Conservation (phyloP, 208 protist species). For the Kentomonas sorsogonicus region DNA sequence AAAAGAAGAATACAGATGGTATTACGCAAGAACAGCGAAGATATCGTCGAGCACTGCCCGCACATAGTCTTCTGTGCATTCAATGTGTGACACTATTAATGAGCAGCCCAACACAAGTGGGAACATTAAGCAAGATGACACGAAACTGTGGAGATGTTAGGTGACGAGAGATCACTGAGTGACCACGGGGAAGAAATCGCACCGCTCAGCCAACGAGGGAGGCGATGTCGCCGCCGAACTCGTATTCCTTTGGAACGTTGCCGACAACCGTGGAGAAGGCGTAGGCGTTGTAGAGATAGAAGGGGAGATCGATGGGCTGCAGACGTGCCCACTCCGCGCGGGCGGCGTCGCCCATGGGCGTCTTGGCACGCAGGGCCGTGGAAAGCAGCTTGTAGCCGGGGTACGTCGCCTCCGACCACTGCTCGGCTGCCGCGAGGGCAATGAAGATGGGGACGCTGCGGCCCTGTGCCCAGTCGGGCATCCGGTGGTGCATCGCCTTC, state of each 20-base stretch:
- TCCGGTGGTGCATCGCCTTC: constrained; percentile 71
- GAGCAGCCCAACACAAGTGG: too few species aligned
- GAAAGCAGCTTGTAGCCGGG: constrained; percentile 78
- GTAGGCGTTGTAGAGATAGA: constrained; percentile 75
- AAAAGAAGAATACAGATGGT: neutral
- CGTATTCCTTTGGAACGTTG: constrained; percentile 51
- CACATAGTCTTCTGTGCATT: too few species aligned
- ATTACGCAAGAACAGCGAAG: too few species aligned
- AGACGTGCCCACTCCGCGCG: constrained; percentile 84
- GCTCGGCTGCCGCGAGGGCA: constrained; percentile 58
- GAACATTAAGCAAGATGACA: too few species aligned
- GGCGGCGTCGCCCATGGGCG: constrained; percentile 87
- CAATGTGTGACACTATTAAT: too few species aligned
- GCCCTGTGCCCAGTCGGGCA: constrained; percentile 54
- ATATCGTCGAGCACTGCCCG: too few species aligned
- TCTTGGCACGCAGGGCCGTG: constrained; percentile 72
- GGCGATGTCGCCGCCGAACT: constrained; percentile 76
- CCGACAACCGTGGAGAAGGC: constrained; percentile 80
- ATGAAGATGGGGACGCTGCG: constrained; percentile 65
- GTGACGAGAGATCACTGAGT: too few species aligned
- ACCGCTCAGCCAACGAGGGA: constrained; percentile 43
- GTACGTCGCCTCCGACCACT: constrained; percentile 82
- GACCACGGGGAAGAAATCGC: too few species aligned
- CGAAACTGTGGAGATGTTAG: too few species aligned
- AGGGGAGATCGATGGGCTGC: constrained; percentile 81